Evolutionary conservation across 768 basidiomycete species (phyloP), one percentile per base, ranked within the genome.

Genomic region (Hypholoma fasciculare): DNA sequence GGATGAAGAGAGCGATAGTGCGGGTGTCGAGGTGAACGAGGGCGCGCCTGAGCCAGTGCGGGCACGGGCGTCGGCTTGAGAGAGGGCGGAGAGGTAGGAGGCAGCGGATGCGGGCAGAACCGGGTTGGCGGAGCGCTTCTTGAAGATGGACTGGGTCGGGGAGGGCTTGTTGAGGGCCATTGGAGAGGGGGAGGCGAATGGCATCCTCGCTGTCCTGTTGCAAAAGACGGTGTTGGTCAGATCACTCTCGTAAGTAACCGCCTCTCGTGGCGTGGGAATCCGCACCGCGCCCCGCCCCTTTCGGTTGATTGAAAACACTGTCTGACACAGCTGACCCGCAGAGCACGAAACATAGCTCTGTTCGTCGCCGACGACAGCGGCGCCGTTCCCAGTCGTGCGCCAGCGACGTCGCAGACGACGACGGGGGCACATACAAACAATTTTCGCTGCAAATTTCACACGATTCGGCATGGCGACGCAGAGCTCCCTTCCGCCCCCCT

Each of bases 1-100:
- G 1, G 88, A 89, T 0, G 90, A 90, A 3, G 90, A 90, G 8
- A 88, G 75, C 0, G 91, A 92, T 13, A 90, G 74, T 0, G 90
- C 84, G 1, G 89, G 89, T 1, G 89, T 90, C 5, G 87, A 82
- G 0, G 82, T 76, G 14, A 46, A 54, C 26, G 48, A 49, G 13
- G 63, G 53, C 23, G 59, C 60, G 30, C 40, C 53, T 20, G 85
- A 72, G 16, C 63, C 43, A 16, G 54, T 74, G 57, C 88, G 82
- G 8, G 86, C 84, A 50, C 86, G 81, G 40, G 89, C 86, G 69
- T 93, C 91, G 49, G 78, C 78, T 61, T 78, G 74, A 17, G 77
- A 77, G 44, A 79, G 71, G 16, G 78, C 78, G 34, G 73, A 76
- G 52, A 79, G 72, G 58, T 78, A 78, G 5, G 75, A 76, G 11